phyloP scores from a whole-genome alignment of 140 eudicot species.

The Ambrosia hybrid region DNA sequence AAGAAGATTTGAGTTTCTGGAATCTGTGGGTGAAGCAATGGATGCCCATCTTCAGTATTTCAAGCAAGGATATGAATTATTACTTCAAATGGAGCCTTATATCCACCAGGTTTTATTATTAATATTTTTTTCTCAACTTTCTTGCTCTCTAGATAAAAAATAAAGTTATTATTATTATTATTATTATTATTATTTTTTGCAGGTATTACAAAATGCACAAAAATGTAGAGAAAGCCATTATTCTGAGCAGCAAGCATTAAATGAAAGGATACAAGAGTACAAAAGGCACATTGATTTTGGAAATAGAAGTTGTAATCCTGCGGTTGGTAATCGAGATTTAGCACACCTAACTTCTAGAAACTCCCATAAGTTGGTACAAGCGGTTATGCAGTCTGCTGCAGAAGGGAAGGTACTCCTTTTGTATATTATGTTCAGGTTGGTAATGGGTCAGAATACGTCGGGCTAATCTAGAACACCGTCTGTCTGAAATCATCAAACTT shows the following conservation, averaged over 20 bases:
- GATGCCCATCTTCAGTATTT: slow-evolving; percentile 87
- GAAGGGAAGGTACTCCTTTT: slow-evolving; percentile 75
- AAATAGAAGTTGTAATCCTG: slow-evolving; percentile 37
- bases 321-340: slow-evolving; percentile 42
- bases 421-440: slow-evolving; percentile 3
- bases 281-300: slow-evolving; percentile 70
- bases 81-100: slow-evolving; percentile 92
- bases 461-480: neutral
- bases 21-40: slow-evolving; percentile 86
- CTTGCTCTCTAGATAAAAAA: slow-evolving; percentile 3
- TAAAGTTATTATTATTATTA: too few species aligned
- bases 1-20: slow-evolving; percentile 86
- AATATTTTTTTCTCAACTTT: neutral
- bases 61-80: slow-evolving; percentile 87
- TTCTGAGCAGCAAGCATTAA: slow-evolving; percentile 69
- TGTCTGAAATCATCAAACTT: slow-evolving; percentile 8
- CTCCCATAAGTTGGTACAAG: slow-evolving; percentile 78
- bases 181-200: slow-evolving; percentile 4
- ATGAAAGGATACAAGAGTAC: slow-evolving; percentile 79
- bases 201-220: slow-evolving; percentile 72
- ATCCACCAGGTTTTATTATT: slow-evolving; percentile 61
- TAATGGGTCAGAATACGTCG: neutral
- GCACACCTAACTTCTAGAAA: slow-evolving; percentile 46
- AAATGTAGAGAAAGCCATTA: slow-evolving; percentile 66
- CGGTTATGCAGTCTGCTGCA: slow-evolving; percentile 80